Percentiles rank a stretch among this genome's conserved stretches.
Conservation (phyloP, 1,284 basidiomycete species). For the Ceratobasidium sp. region DNA sequence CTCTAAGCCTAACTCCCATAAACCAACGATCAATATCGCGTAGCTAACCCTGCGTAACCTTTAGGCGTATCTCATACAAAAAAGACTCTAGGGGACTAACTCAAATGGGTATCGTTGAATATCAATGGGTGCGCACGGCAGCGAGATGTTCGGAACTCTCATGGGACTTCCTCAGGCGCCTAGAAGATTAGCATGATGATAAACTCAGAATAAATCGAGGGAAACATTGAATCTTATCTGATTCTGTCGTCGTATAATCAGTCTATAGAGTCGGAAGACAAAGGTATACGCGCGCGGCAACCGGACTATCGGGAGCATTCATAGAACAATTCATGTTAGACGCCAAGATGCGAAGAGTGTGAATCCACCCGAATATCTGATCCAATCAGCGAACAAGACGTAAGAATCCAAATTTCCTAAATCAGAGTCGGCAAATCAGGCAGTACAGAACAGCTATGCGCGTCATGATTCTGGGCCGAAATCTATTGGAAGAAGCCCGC, state of each 20-base stretch:
- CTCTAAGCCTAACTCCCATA: no score
- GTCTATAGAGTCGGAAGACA: neutral
- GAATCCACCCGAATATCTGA: neutral
- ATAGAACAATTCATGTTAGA: neutral
- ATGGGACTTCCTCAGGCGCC: neutral
- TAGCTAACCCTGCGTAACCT: no score
- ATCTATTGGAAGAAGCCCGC: conserved; percentile 11
- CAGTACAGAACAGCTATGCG: neutral
- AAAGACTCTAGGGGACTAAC: no score
- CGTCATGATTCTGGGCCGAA: neutral
- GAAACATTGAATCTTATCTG: no score
- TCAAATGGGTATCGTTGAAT: neutral
- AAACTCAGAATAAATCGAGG: neutral
- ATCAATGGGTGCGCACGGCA: no score
- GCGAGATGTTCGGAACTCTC: neutral
- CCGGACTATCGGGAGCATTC: neutral
- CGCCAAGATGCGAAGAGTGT: neutral
- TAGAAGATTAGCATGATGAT: neutral
- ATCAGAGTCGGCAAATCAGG: neutral
- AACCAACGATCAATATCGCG: no score
- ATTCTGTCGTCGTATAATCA: no score
- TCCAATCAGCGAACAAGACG: neutral
- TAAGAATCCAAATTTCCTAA: neutral
- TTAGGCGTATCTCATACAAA: no score
- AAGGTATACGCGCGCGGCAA: neutral